Evolutionary conservation across 768 basidiomycete genomes (phyloP), one percentile per base, ranked within the genome.

Genomic region (Pluteus cervinus): DNA sequence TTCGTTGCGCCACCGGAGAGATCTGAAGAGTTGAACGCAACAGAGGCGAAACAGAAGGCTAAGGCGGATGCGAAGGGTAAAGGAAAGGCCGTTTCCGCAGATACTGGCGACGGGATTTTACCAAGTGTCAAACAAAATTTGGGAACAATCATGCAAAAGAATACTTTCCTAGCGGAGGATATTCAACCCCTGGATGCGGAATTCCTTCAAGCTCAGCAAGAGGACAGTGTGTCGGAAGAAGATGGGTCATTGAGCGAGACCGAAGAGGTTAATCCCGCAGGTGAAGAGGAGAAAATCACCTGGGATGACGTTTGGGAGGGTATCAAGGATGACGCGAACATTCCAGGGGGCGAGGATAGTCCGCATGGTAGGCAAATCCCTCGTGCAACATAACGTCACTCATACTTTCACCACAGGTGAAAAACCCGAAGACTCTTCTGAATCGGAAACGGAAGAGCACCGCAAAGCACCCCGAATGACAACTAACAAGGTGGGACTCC

Each of bases 1-100:
- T 99, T 97, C 53, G 92, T 91, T 24, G 56, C 84, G 9, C 96
- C 96, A 10, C 94, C 94, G 39, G 90, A 89, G 56, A 67, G 86
- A 40, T 55, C 85, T 7, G 79, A 80, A 46, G 81, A 77, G 48
- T 61, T 84, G 40, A 85, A 86, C 52, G 67, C 64, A 51, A 65
- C 63, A 9, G 84, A 83, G 62, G 79, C 73, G 44, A 74, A 69
- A 54, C 62, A 63, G 40, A 66, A 60, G 43, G 70, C 61, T 53
- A 64, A 63, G n/a, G 58, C 54, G 29, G 58, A 66, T 34, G 53
- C 57, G 11, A 76, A 77, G 53, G 73, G 72, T 7, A 86, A 85
- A 49, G 69, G 58, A 12, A 71, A 79, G 47, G 67, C 65, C 7
- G 58, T 50, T 29, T 61, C 55, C 29, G 59, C 58, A 39, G 58